Evolutionary conservation across 306 rosid species (phyloP).

Genomic region (Alnus glutinosa): DNA sequence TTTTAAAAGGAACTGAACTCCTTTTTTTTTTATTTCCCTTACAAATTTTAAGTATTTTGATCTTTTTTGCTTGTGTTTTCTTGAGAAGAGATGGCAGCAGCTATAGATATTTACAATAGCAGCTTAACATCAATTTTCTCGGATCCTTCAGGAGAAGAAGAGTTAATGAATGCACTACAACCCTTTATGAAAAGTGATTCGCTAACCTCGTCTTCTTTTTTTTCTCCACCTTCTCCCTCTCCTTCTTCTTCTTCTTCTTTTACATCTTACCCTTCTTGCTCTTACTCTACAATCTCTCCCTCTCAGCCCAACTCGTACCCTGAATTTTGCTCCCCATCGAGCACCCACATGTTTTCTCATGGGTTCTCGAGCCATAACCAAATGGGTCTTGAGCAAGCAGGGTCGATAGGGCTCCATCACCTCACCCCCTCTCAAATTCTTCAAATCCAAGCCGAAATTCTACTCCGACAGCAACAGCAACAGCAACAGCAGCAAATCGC

Average conservation of each 20-base stretch:
- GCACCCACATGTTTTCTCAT: constrained; percentile 36
- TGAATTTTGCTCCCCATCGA: constrained; percentile 31
- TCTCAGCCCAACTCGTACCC: constrained; percentile 29
- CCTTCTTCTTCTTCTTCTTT: constrained; percentile 9
- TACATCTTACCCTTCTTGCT: constrained; percentile 4
- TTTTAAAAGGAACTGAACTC: not conserved
- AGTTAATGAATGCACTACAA: constrained; percentile 69
- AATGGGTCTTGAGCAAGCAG: constrained; percentile 35
- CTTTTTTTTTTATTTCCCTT: not conserved
- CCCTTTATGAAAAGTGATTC: constrained; percentile 71
- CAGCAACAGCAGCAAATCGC: constrained; percentile 22
- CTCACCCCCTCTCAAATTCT: constrained; percentile 74
- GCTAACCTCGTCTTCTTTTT: constrained; percentile 27
- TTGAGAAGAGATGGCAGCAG: constrained; percentile 49
- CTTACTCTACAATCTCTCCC: constrained; percentile 12
- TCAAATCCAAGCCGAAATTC: constrained; percentile 75
- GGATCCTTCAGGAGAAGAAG: constrained; percentile 65
- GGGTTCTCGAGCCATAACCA: constrained; percentile 29
- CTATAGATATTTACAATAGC: constrained; percentile 46
- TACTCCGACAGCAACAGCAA: constrained; percentile 40
- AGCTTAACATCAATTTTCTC: constrained; percentile 33
- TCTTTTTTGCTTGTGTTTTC: not conserved
- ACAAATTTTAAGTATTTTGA: not conserved
- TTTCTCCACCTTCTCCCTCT: constrained; percentile 12
- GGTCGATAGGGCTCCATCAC: constrained; percentile 64